Evolutionary conservation across 768 basidiomycete genomes (phyloP), one percentile per base, ranked within the genome.

Genomic region (Phylloporus sp.): DNA sequence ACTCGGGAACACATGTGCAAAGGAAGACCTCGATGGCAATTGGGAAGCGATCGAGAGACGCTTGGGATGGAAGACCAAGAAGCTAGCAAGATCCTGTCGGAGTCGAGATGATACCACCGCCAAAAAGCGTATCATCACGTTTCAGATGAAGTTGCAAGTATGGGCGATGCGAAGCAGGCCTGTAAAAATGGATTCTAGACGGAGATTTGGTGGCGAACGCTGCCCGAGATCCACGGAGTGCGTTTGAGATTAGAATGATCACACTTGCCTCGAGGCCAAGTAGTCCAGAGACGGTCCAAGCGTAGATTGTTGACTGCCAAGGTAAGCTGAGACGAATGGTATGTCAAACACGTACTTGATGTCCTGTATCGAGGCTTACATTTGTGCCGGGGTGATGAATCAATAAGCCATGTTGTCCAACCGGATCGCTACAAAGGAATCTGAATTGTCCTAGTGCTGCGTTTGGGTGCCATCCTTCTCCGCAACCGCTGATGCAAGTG

Each of bases 21-120:
- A 71, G 18, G 63, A 72, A 83, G 56, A 1, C 78, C 80, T n/a
- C n/a, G n/a, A n/a, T n/a, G 29, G 80, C 78, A 4, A 69, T 61
- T 9, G 82, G 80, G 32, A 80, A 20, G 69, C 72, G 38, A 85
- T 72, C 0, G 82, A 7, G 7, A 80, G 4, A 79, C 76, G 54
- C 85, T 81, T 62, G 82, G 85, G 22, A 75, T 13, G 57, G 54
- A 43, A 43, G 26, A 4, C 15, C 40, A n/a, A 28, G 41, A 28
- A 43, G 15, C 40, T 41, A 16, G 51, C 75, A 73, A 41, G 74
- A 67, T 7, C 80, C 80, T 78, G 77, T 24, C 80, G 80, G 23
- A 85, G 68, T 39, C 73, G 75, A 45, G 84, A 69, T 2, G 79
- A 77, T 38, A 82, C 64, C 31, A 73, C 66, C 6, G 79, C 76